Evolutionary conservation across 345 rosid species (phyloP).

Genomic region (Microthlaspi erraticum): DNA sequence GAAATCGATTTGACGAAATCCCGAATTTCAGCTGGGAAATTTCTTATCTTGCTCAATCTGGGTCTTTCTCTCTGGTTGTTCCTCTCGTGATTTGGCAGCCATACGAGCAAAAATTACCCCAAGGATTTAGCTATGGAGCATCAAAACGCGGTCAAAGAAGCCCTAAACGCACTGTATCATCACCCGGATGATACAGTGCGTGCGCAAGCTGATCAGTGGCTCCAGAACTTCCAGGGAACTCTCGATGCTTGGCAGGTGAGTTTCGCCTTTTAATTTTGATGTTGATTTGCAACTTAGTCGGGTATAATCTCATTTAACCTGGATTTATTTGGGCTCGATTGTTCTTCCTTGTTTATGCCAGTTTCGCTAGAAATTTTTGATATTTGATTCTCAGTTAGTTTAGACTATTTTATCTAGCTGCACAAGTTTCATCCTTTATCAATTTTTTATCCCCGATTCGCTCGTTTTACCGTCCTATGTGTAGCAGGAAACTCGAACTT

Average conservation of each 20-base stretch:
- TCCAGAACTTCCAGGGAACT: conserved; percentile 90
- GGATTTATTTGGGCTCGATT: conserved; percentile 20
- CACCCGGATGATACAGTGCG: conserved; percentile 91
- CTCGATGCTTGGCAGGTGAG: conserved; percentile 98
- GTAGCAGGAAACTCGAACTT: conserved; percentile 21
- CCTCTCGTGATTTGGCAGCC: conserved; percentile 32
- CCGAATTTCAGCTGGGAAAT: conserved; percentile 27
- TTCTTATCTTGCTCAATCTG: conserved; percentile 26
- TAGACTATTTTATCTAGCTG: background rate
- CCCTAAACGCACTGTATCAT: conserved; percentile 97
- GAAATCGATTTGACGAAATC: conserved; percentile 42
- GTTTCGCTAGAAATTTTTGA: background rate
- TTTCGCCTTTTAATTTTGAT: background rate
- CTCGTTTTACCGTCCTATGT: background rate
- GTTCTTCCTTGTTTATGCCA: conserved; percentile 17
- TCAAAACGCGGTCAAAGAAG: conserved; percentile 89
- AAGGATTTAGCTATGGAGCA: conserved; percentile 63
- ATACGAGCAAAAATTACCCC: conserved; percentile 3
- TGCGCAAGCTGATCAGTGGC: conserved; percentile 90
- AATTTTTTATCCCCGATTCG: conserved; percentile 10
- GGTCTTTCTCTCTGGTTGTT: conserved; percentile 8
- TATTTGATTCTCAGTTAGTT: conserved; percentile 21
- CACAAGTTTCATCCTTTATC: conserved; percentile 18
- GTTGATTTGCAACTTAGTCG: background rate
- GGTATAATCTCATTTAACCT: conserved; percentile 20